Percentiles rank a stretch among this genome's conserved stretches.
phyloP scores from a whole-genome alignment of 768 basidiomycete genomes.

The Butyriboletus loyo region DNA sequence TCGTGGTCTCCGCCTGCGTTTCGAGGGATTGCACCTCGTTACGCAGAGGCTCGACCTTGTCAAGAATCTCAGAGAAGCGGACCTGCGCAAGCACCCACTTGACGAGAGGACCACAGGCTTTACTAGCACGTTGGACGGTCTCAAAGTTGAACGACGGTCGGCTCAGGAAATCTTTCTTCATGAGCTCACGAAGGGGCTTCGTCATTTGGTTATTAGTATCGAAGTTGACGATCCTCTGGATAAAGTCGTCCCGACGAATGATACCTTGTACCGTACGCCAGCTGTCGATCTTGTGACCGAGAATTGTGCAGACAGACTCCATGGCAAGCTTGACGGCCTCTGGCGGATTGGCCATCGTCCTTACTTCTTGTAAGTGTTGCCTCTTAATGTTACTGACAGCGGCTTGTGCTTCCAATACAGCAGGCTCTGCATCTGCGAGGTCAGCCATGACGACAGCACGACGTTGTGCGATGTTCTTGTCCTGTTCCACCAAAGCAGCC shows the following conservation, averaged over 20 bases:
- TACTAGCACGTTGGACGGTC: conserved; percentile 89
- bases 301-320: conserved; percentile 96
- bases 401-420: conserved; percentile 89
- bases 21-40: conserved; percentile 94
- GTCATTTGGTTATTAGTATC: conserved; percentile 92
- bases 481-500: conserved; percentile 88
- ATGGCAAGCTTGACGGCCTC: conserved; percentile 97
- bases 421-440: conserved; percentile 96
- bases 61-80: conserved; percentile 93
- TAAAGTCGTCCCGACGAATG: conserved; percentile 96
- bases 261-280: conserved; percentile 96
- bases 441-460: conserved; percentile 89
- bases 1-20: conserved; percentile 89
- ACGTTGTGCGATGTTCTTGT: conserved; percentile 84
- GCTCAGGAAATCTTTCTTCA: conserved; percentile 92
- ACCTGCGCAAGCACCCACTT: conserved; percentile 99
- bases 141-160: conserved; percentile 93
- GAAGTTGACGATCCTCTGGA: conserved; percentile 91
- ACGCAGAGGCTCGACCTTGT: conserved; percentile 93
- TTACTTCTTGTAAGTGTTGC: conserved; percentile 94
- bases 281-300: conserved; percentile 95
- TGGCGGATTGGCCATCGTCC: conserved; percentile 97
- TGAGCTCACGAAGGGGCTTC: conserved; percentile 78
- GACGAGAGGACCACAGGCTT: conserved; percentile 95
- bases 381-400: conserved; percentile 98